Conservation (phyloP, 2,329 filamentous ascomycete genomes). For the Pseudogymnoascus sp. region DNA sequence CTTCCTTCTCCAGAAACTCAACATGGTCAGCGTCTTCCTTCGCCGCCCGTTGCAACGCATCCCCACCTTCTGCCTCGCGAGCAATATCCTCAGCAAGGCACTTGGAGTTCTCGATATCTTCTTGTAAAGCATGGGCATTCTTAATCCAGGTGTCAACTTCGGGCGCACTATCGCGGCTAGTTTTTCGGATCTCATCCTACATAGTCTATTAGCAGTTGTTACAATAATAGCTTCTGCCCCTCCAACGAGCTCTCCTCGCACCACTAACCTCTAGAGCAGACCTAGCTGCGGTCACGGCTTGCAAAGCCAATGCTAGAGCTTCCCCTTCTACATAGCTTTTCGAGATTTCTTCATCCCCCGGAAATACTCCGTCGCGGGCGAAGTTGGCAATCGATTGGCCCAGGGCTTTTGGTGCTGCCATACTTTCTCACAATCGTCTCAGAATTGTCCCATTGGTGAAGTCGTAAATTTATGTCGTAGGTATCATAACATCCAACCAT, state of each 20-base stretch:
- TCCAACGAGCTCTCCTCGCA: not conserved
- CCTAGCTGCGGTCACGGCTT: constrained; percentile 37
- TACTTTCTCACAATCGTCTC: constrained; percentile 5
- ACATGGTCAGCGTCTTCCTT: constrained; percentile 45
- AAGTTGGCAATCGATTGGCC: constrained; percentile 59
- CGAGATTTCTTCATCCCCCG: constrained; percentile 39
- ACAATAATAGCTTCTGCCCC: not conserved
- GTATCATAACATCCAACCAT: not conserved
- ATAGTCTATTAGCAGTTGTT: constrained; percentile 13
- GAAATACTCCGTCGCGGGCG: constrained; percentile 41
- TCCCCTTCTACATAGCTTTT: constrained; percentile 20
- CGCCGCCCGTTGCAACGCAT: constrained; percentile 33
- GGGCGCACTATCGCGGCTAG: constrained; percentile 69
- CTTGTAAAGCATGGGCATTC: constrained; percentile 76
- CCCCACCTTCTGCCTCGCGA: constrained; percentile 61
- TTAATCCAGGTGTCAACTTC: constrained; percentile 81
- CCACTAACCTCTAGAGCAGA: constrained; percentile 31
- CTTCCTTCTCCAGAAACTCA: constrained; percentile 50
- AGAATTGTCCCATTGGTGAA: not conserved
- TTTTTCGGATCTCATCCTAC: constrained; percentile 62
- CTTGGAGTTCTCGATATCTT: constrained; percentile 76
- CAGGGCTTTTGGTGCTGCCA: constrained; percentile 32
- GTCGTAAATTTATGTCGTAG: not conserved
- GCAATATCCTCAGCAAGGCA: constrained; percentile 75
- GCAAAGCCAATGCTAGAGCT: constrained; percentile 36